Base-by-base conservation (phyloP, 768 basidiomycete genomes). In the Thelephora ganbajun region DNA sequence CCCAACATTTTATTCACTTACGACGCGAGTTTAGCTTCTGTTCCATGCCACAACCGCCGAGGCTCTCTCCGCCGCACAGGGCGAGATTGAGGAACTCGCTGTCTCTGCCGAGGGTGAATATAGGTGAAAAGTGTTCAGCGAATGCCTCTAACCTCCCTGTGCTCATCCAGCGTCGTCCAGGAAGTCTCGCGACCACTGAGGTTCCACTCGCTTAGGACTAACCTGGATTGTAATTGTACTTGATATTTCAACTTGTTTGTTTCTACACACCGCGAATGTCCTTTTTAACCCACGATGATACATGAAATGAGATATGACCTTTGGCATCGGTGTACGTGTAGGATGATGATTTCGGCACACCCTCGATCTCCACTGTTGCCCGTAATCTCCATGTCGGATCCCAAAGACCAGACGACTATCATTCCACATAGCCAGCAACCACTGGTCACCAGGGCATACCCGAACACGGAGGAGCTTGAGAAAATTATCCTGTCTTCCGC, bases 91-190 rank as follows among this genome's bases (percentile, higher is more conserved):
- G 54, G 92, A 97, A 55, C 73, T 94, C 54, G 83, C 80, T 50
- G 83, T 92, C 33, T 88, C 89, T 42, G 91, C 93, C 0, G 93
- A 97, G 65, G 89, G 88, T 49, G 89, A 93, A 61, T 97, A 94
- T 70, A 84, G 93, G 82, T 89, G 52, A 53, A 54, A 37, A 11
- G 50, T 52, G 45, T 33, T 14, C 30, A 12, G 23, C n/a, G 39
- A 36, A 18, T 35, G 35, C 33, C 39, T 48, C 39, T 45, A 20
- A 20, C 46, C 11, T 9, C 49, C 44, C 30, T 19, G 44, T 43
- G 30, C 36, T 36, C 19, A 37, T 48, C 35, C 33, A 43, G 36
- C 14, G 22, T 50, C 48, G 41, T 39, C 55, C 58, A 89, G 86
- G 67, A 89, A 89, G 78, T 82, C 86, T 63, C 80, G 86, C 67